These are phyloP conservation scores for Anthracocystis setariae DNA, from an alignment of 1,284 basidiomycete species.

Conservation along the genomic window DNA sequence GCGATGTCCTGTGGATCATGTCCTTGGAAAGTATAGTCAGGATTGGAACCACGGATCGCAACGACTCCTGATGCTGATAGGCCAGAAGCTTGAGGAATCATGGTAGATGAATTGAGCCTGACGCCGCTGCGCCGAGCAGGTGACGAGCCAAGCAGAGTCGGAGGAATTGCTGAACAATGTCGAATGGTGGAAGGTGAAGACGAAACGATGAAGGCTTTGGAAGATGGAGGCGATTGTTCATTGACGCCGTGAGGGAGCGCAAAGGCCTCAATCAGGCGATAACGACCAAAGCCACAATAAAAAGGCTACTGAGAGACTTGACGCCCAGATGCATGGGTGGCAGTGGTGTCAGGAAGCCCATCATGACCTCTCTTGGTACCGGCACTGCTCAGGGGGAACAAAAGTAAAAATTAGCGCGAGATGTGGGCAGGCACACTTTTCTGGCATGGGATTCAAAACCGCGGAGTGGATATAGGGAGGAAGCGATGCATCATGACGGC, in stretches of 20 bases:
- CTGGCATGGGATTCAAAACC: too few species aligned
- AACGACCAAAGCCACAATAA: neutral
- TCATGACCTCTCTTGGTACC: neutral
- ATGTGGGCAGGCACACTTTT: too few species aligned
- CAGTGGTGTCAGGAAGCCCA: neutral
- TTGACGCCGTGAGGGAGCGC: neutral
- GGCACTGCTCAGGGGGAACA: neutral
- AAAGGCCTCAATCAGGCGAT: neutral
- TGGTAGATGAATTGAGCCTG: conserved; percentile 7
- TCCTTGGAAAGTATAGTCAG: conserved; percentile 37
- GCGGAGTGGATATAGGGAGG: too few species aligned
- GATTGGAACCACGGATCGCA: conserved; percentile 11
- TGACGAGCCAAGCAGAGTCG: neutral
- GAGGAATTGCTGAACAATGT: neutral
- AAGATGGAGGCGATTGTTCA: neutral
- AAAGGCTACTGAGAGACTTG: neutral
- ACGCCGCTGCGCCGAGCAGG: conserved; percentile 11
- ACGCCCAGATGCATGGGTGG: conserved; percentile 7
- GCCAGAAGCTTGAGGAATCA: conserved; percentile 16
- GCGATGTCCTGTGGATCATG: conserved; percentile 45
- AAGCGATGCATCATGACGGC: too few species aligned
- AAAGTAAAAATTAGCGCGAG: neutral
- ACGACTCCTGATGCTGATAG: neutral
- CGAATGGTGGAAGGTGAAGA: neutral
- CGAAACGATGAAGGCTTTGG: neutral